Evolutionary conservation across 805 yeast species (phyloP), one percentile per base, ranked within the genome.

Genomic region (Hanseniaspora pseudoguilliermondii): DNA sequence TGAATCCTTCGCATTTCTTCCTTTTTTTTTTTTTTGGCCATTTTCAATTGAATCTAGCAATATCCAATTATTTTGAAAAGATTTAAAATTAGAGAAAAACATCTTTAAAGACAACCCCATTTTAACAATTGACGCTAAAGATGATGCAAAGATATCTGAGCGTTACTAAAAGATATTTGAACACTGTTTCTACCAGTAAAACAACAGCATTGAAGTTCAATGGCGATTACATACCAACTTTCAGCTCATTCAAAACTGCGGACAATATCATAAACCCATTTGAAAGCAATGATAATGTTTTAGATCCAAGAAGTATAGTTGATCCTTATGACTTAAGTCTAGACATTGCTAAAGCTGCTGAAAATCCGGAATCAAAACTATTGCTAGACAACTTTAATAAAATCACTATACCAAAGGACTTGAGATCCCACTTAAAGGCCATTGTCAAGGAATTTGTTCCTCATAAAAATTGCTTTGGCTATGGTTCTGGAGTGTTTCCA

Each of bases 401-500:
- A 21, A 46, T 53, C 10, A 36, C 25, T 3, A 39, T 53, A 18
- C 56, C 56, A 21, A 25, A 27, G 20, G 56, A 53, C 32, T n/a
- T 53, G 7, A 25, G 23, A 16, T 16, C 11, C 13, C 56, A 53
- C 38, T 21, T 53, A 4, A 41, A 29, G 23, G 18, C 35, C 15
- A 46, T 53, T 16, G 49, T 53, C 3, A 20, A 41, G 16, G 21
- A 36, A 7, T 53, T 53, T 46, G 50, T 38, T 27, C 42, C 48
- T 4, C 23, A 46, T 15, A 34, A 47, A 15, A 46, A 34, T 4
- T 53, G 56, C 27, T 43, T 53, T 35, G 56, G 56, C 5, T 53
- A 53, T 38, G 56, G 56, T 7, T 53, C 56, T 3, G 56, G 56
- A 18, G 56, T 53, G 4, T 53, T 53, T n/a, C 56, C 56, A 4